These are phyloP conservation scores for Endotrypanum monterogeii DNA, from an alignment of 208 protist genomes.

Conservation along the genomic window DNA sequence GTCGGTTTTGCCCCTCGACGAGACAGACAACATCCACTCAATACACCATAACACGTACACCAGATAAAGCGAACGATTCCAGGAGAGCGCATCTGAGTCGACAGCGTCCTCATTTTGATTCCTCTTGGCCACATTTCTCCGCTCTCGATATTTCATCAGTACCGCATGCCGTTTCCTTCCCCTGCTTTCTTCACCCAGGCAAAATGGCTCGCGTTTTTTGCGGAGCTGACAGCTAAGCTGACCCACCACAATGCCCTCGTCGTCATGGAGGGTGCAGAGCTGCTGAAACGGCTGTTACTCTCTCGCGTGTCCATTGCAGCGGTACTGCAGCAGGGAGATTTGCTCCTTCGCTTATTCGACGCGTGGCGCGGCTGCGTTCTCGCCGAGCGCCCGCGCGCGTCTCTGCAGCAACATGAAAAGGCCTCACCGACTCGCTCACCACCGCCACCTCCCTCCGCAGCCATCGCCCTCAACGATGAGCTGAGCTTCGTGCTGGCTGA, in stretches of 20 bases:
- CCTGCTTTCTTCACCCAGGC: conserved; percentile 57
- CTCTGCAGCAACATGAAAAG: not conserved
- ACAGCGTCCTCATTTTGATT: not conserved
- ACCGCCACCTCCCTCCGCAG: conserved; percentile 5
- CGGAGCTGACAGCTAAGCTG: conserved; percentile 82
- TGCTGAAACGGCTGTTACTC: conserved; percentile 70
- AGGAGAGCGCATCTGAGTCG: not conserved
- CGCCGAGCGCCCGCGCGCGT: conserved; percentile 15
- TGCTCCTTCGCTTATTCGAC: conserved; percentile 61
- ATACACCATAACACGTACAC: not conserved
- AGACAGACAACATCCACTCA: not conserved
- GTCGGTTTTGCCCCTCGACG: not conserved
- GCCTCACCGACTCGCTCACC: not conserved
- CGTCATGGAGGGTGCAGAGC: conserved; percentile 77
- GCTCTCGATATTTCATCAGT: not conserved
- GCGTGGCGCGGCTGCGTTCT: conserved; percentile 53
- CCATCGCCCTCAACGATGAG: conserved; percentile 49
- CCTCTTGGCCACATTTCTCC: not conserved
- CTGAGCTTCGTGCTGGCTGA: conserved; percentile 62
- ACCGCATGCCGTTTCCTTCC: conserved; percentile 59
- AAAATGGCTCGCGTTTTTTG: conserved; percentile 88
- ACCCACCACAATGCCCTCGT: conserved; percentile 82
- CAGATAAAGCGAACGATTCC: not conserved
- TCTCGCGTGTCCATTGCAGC: conserved; percentile 73
- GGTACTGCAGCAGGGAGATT: conserved; percentile 74